These are phyloP conservation scores for Colletotrichum sp. DNA, from an alignment of 2,329 filamentous ascomycete genomes.

Conservation along the genomic window DNA sequence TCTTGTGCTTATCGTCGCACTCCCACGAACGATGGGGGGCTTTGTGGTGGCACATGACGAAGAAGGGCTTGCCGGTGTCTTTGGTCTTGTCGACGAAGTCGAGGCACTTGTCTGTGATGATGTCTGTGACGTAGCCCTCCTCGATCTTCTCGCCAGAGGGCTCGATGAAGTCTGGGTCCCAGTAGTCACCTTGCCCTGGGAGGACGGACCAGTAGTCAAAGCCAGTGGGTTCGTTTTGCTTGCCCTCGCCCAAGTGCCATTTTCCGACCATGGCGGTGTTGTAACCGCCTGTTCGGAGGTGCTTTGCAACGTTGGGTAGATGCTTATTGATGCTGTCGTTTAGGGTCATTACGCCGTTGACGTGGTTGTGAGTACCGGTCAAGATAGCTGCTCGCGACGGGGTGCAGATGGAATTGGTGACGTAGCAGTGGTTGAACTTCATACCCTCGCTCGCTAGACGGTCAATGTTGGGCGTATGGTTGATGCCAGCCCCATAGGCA, in stretches of 20 bases:
- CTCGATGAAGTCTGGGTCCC: conserved; percentile 54
- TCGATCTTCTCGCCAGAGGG: conserved; percentile 32
- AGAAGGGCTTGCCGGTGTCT: conserved; percentile 48
- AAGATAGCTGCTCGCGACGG: conserved; percentile 55
- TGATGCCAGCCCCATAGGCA: conserved; percentile 54
- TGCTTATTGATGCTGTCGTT: conserved; percentile 53
- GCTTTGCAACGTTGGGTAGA: conserved; percentile 56
- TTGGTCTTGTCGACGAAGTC: conserved; percentile 38
- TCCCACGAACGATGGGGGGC: conserved; percentile 59
- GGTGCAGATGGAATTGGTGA: conserved; percentile 58
- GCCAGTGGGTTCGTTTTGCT: conserved; percentile 48
- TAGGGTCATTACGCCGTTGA: conserved; percentile 56
- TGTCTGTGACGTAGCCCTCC: conserved; percentile 53
- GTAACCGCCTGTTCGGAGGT: conserved; percentile 49
- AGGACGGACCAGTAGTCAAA: conserved; percentile 58
- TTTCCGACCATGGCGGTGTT: conserved; percentile 58
- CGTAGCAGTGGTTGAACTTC: conserved; percentile 57
- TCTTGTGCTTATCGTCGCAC: conserved; percentile 50
- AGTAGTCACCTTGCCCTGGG: conserved; percentile 56
- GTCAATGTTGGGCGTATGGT: conserved; percentile 55
- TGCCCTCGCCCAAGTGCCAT: conserved; percentile 57
- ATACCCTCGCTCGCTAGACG: conserved; percentile 53
- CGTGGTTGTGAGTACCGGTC: conserved; percentile 55
- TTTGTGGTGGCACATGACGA: conserved; percentile 62
- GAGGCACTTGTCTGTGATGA: conserved; percentile 55